Evolutionary conservation across 2,329 filamentous ascomycete genomes (phyloP).

Genomic region (Fusarium keratoplasticum): DNA sequence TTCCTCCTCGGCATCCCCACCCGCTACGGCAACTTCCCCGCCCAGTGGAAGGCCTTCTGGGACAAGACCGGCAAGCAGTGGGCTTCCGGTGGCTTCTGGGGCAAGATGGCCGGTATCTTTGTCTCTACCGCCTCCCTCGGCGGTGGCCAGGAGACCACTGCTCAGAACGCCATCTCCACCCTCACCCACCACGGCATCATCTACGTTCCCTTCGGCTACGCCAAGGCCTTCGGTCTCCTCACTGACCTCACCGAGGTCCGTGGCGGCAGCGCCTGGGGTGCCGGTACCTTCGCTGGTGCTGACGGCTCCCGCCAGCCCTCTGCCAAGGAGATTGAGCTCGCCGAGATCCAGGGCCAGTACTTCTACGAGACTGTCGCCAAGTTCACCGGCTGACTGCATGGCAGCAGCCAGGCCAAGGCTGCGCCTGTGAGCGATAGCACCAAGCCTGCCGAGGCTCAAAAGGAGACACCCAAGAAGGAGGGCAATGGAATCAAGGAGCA

Average conservation of each 20-base stretch:
- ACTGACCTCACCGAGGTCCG: slow-evolving; percentile 81
- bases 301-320: slow-evolving; percentile 89
- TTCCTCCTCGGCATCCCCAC: slow-evolving; percentile 96
- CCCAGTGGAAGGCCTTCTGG: slow-evolving; percentile 95
- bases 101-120: slow-evolving; percentile 94
- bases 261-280: slow-evolving; percentile 92
- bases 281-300: slow-evolving; percentile 83
- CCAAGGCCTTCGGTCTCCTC: slow-evolving; percentile 78
- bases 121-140: slow-evolving; percentile 85
- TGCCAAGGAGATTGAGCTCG: slow-evolving; percentile 80
- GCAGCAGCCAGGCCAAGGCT: slow-evolving; percentile 54
- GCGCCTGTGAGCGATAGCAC: slow-evolving; percentile 43
- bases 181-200: slow-evolving; percentile 93
- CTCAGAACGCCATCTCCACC: slow-evolving; percentile 83
- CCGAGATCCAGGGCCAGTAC: slow-evolving; percentile 82
- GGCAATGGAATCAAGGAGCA: slow-evolving; percentile 46
- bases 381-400: slow-evolving; percentile 83
- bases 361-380: slow-evolving; percentile 85
- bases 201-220: slow-evolving; percentile 96
- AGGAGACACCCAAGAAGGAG: slow-evolving; percentile 35
- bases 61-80: slow-evolving; percentile 91
- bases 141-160: slow-evolving; percentile 94
- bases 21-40: slow-evolving; percentile 96
- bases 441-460: slow-evolving; percentile 30
- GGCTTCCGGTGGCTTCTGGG: slow-evolving; percentile 79